These are phyloP conservation scores for Suillus lakei DNA, from an alignment of 768 basidiomycete species.

Conservation along the genomic window DNA sequence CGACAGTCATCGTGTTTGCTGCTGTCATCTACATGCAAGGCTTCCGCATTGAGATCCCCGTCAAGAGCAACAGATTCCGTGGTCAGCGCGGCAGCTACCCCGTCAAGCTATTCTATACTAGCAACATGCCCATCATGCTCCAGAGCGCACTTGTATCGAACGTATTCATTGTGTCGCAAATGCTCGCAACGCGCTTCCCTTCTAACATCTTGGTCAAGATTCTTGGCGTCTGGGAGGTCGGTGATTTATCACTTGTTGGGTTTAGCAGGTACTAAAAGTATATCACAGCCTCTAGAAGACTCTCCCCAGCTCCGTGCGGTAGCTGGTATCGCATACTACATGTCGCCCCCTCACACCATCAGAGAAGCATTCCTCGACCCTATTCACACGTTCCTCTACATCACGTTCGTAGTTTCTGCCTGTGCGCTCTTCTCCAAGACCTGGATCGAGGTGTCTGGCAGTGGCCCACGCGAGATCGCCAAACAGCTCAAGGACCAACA, in stretches of 20 bases:
- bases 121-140: constrained; percentile 99
- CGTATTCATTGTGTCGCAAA: constrained; percentile 95
- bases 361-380: constrained; percentile 89
- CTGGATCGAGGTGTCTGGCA: constrained; percentile 98
- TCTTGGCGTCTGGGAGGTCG: constrained; percentile 97
- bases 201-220: constrained; percentile 87
- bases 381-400: constrained; percentile 89
- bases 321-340: constrained; percentile 96
- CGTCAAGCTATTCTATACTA: constrained; percentile 98
- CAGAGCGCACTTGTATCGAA: constrained; percentile 92
- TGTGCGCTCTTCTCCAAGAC: constrained; percentile 99
- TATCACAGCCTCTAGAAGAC: constrained; percentile 86
- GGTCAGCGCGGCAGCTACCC: constrained; percentile 97
- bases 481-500: constrained; percentile 99
- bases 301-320: constrained; percentile 89
- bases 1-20: constrained; percentile 90
- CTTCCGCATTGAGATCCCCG: constrained; percentile 97
- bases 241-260: constrained; percentile 23
- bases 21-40: constrained; percentile 98
- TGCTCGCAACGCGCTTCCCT: constrained; percentile 93
- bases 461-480: constrained; percentile 93
- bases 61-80: constrained; percentile 94
- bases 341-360: constrained; percentile 96
- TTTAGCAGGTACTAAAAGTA: neutral
- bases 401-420: constrained; percentile 90